These are phyloP conservation scores for Exophiala oligosperma DNA, from an alignment of 2,329 filamentous ascomycete species.

Conservation along the genomic window DNA sequence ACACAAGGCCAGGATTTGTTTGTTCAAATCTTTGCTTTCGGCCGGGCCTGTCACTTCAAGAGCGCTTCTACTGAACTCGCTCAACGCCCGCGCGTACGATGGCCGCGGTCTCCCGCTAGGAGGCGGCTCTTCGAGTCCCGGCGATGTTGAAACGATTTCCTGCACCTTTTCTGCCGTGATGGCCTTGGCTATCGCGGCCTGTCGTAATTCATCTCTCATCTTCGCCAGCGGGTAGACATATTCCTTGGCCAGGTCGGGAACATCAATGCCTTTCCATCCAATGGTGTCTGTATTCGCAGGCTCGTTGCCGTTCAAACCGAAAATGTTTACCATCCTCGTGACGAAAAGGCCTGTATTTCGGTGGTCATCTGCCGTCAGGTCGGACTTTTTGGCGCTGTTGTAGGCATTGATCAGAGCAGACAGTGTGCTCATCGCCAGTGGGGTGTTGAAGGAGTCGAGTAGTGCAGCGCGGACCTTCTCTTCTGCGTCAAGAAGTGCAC, in stretches of 20 bases:
- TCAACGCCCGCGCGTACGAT: conserved; percentile 26
- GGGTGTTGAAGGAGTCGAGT: conserved; percentile 85
- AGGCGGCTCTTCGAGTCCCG: conserved; percentile 26
- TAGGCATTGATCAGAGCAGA: conserved; percentile 74
- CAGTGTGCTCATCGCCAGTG: conserved; percentile 74
- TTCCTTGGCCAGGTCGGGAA: conserved; percentile 59
- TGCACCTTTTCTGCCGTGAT: conserved; percentile 41
- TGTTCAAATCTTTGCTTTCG: conserved; percentile 55
- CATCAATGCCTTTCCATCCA: conserved; percentile 66
- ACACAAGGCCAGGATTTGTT: conserved; percentile 73
- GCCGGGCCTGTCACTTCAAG: conserved; percentile 50
- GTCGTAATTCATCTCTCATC: conserved; percentile 59
- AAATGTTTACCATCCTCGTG: conserved; percentile 78
- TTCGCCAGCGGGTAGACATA: conserved; percentile 61
- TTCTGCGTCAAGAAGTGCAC: conserved; percentile 56
- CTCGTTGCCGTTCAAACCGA: conserved; percentile 63
- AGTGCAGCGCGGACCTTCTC: conserved; percentile 64
- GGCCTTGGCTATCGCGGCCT: conserved; percentile 52
- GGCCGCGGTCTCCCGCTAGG: conserved; percentile 24
- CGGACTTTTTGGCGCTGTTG: conserved; percentile 57
- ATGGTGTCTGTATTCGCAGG: conserved; percentile 44
- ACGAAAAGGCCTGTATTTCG: conserved; percentile 70
- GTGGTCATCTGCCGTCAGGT: conserved; percentile 49
- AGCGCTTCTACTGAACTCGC: conserved; percentile 32
- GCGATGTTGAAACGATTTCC: conserved; percentile 38